Conservation (phyloP, 2,329 filamentous ascomycete genomes). For the Ceratocystis lukuohia region DNA sequence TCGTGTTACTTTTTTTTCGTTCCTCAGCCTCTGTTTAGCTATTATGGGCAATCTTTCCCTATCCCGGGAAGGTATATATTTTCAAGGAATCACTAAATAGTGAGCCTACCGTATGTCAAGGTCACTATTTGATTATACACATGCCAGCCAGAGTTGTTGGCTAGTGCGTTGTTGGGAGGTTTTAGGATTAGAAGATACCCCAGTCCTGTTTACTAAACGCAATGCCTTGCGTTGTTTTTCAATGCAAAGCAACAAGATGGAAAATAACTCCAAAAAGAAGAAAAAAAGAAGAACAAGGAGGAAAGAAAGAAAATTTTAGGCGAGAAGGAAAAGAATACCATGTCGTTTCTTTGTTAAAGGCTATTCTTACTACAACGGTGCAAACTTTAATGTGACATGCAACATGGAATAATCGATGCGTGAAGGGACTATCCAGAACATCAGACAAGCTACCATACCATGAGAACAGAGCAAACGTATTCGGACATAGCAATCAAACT, state of each 20-base stretch:
- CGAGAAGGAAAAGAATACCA: conserved; percentile 1
- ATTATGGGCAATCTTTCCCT: background rate
- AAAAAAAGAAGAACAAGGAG: background rate
- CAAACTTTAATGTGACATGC: too few species aligned
- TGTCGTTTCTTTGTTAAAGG: background rate
- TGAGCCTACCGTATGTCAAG: background rate
- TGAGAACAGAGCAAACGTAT: too few species aligned
- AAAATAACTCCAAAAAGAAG: conserved; percentile 4
- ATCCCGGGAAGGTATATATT: background rate
- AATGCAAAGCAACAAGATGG: background rate
- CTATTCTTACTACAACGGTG: background rate
- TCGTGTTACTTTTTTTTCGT: background rate
- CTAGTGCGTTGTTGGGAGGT: background rate
- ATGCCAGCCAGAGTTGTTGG: background rate
- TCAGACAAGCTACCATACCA: too few species aligned
- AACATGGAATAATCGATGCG: too few species aligned
- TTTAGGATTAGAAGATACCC: background rate
- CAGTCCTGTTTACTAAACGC: background rate
- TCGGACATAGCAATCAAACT: too few species aligned
- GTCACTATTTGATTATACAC: background rate
- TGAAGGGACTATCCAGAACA: too few species aligned
- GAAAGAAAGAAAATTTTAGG: background rate
- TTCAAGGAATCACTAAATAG: background rate
- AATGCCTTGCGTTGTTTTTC: background rate
- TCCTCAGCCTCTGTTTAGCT: background rate